Base-by-base conservation (phyloP, 805 yeast species). In the Yarrowia sp. region DNA sequence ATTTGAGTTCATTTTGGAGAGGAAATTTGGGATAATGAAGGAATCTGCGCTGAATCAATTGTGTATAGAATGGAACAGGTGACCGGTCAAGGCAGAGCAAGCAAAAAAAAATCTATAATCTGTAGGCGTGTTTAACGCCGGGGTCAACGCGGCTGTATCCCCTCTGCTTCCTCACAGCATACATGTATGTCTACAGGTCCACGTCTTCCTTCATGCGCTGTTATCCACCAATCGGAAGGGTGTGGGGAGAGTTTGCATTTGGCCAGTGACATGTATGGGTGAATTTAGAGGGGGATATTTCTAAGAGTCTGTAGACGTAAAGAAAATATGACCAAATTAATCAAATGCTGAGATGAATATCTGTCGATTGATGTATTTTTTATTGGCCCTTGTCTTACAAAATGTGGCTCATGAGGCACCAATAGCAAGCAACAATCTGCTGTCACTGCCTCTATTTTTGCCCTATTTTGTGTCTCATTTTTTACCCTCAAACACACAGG, bases 181-280 rank as follows among this genome's bases (percentile, higher is more conserved):
- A 48, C 38, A 48, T 32, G 54, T 48, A 48, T 11, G 21, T 17
- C 14, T 19, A 21, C 38, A 48, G 54, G 24, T 46, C 35, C 52
- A 48, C 32, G 58, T 28, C 41, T 33, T 49, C 41, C 22, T n/a
- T 51, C n/a, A 33, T 51, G 58, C 58, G 58, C n/a, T 33, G 58
- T 51, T 51, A 51, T 51, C 58, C 58, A 22, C 58, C 58, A 51
- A 51, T 51, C 58, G 58, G 58, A 51, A 8, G 24, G 28, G 41
- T 51, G 58, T 33, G 58, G 58, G 58, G 40, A 51, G 58, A 4
- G n/a, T 51, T 33, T 19, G 41, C 10, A 10, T 28, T 28, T 46
- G n/a, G 8, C 7, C 6, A 9, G 36, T n/a, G 51, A 22, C 32
- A 41, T 5, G 19, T 16, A 33, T 14, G 38, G 16, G 17, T n/a